Base-by-base conservation (phyloP, 2,329 filamentous ascomycete genomes). In the Geoglossum cookeanum region DNA sequence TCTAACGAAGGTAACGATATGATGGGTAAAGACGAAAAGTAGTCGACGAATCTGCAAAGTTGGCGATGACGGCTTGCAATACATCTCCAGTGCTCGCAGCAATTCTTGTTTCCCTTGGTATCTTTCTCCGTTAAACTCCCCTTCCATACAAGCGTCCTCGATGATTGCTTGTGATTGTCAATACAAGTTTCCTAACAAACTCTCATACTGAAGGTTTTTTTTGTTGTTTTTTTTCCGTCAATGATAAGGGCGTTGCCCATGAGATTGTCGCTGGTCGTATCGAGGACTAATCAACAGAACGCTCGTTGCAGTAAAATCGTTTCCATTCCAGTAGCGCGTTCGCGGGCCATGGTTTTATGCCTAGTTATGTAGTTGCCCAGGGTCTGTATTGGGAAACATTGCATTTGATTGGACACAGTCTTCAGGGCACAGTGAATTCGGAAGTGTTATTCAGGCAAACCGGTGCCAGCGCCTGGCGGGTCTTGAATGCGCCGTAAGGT, bases 1-100 rank as follows among this genome's bases (percentile, higher is more conserved):
- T 68, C 68, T 75, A 71, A 76, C 70, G 72, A 78, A 68, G 69
- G 72, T 73, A 68, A 77, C 69, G 74, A 75, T 68, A 66, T 69
- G 68, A 73, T 65, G 72, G 70, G 42, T 45, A 72, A 74, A 72
- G 71, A 74, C 68, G 72, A 71, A 71, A 69, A 53, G 68, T 67
- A 69, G 68, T 63, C 67, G 30, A 53, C 49, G 49, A 53, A 53
- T 53, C 49, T 53, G 49, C 49, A 37, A 53, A 29, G 49, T 53
- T 53, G 49, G 33, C 49, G 15, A 53, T 53, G 49, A 53, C 49
- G 49, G 33, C 13, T 37, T n/a, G 49, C 49, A 53, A 53, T 53
- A 53, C 49, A 53, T 53, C 49, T 53, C 49, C 29, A 53, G 17
- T 15, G 49, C 49, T 53, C 49, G 49, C 49, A 37, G 49, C 49